Evolutionary conservation across 192 early-diverging fungal genomes (phyloP).

Genomic region (Funneliformis mosseae): DNA sequence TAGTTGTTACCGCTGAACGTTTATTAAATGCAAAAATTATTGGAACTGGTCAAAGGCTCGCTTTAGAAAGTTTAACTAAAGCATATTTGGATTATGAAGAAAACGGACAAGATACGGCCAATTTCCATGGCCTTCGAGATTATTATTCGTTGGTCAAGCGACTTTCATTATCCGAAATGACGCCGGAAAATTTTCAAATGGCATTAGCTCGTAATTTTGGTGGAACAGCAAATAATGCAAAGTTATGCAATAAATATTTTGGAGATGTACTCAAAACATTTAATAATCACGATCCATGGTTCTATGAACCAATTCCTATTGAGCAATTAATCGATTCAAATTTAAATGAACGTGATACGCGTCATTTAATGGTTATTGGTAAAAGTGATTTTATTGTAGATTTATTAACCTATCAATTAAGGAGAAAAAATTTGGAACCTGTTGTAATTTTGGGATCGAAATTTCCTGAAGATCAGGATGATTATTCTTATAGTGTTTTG

Average conservation of each 20-base stretch:
- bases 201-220: constrained; percentile 29
- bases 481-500: not conserved
- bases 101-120: not conserved
- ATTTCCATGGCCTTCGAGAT: constrained; percentile 25
- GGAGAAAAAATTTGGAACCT: no score
- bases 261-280: not conserved
- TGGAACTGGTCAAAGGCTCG: no score
- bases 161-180: not conserved
- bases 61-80: not conserved
- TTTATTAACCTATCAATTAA: no score
- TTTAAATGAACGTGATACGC: constrained; percentile 12
- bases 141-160: constrained; percentile 22
- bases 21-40: not conserved
- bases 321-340: constrained; percentile 1
- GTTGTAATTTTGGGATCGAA: constrained; percentile 26
- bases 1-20: not conserved
- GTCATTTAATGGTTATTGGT: no score
- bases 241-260: constrained; percentile 1
- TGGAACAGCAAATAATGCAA: not conserved
- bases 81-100: constrained; percentile 7
- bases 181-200: not conserved
- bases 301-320: not conserved
- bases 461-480: constrained; percentile 24
- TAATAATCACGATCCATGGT: not conserved
- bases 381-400: constrained; percentile 21